Evolutionary conservation across 1,139 yeast genomes (phyloP), one percentile per base, ranked within the genome.

Genomic region (Suhomyces wounanorum): DNA sequence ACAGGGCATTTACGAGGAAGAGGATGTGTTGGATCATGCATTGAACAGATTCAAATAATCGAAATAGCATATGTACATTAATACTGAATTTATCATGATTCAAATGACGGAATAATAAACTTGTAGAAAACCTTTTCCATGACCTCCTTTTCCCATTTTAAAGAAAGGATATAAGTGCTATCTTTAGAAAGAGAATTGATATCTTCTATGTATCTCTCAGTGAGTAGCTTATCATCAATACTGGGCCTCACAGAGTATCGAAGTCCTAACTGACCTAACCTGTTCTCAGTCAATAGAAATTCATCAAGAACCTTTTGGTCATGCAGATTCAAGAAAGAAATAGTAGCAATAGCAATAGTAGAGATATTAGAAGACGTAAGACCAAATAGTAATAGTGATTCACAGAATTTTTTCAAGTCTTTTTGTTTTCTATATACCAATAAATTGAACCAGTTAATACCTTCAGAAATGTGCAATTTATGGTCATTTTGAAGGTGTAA

Each of bases 21-120:
- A 73, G 58, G 86, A 83, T 60, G 64, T 72, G 36, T 70, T 84
- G 57, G 84, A 78, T 17, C 76, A 77, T 28, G 89, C 86, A 3
- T 73, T 85, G 56, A 73, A 84, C 25, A 77, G 90, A 66, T 85
- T 85, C 60, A 72, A 70, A 47, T 75, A 63, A 46, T 26, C 21
- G 9, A 39, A 21, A 31, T 36, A 47, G 45, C 50, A 46, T 43
- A 37, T 44, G 48, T 44, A 48, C 35, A 48, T 43, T 43, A 48
- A 11, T 36, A 28, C 17, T 8, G 30, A 25, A 39, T 39, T 14
- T 14, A 11, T 26, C 26, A 13, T 2, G 14, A 8, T 18, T 14
- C 28, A 41, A 28, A 13, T 3, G n/a, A 10, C n/a, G 36, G 28
- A 13, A 36, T n/a, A n/a, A 17, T 6, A 21, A 25, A 43, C 14